These are phyloP conservation scores for Aspergillus homomorphus DNA, from an alignment of 495 filamentous ascomycete species.

Conservation along the genomic window DNA sequence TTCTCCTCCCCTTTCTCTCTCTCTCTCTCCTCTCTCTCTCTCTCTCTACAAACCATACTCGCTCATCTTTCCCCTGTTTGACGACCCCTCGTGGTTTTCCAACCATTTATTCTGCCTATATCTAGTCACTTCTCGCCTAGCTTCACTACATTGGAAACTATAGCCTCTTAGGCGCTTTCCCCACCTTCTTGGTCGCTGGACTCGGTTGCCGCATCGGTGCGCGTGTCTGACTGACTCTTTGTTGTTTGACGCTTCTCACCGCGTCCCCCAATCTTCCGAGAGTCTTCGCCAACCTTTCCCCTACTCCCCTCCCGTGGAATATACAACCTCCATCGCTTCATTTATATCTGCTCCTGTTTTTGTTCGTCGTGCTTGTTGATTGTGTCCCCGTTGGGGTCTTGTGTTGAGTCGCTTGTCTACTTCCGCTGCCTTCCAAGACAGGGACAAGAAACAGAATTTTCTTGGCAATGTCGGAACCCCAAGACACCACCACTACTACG, in stretches of 20 bases:
- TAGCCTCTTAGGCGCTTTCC: not conserved
- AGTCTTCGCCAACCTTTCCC: not conserved
- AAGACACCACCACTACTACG: constrained; percentile 24
- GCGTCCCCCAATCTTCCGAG: constrained; percentile 1
- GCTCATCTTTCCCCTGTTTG: not conserved
- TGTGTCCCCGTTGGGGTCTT: constrained; percentile 4
- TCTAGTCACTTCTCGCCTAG: not conserved
- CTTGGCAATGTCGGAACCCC: constrained; percentile 34
- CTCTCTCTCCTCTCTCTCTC: constrained; percentile 8
- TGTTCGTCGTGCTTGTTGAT: not conserved
- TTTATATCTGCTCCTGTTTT: not conserved
- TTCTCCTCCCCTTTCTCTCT: constrained; percentile 13
- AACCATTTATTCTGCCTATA: not conserved
- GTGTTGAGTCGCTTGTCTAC: constrained; percentile 11
- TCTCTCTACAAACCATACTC: not conserved
- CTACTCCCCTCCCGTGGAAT: not conserved
- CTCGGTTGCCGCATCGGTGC: constrained; percentile 3
- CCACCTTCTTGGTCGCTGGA: not conserved
- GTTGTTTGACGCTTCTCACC: constrained; percentile 3
- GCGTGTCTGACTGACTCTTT: constrained; percentile 9
- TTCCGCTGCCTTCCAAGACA: constrained; percentile 26
- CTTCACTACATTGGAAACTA: not conserved
- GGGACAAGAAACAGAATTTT: constrained; percentile 24
- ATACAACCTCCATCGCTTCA: not conserved
- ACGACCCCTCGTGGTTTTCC: not conserved